These are phyloP conservation scores for Ramalina peruviana DNA, from an alignment of 495 filamentous ascomycete genomes.

Conservation along the genomic window DNA sequence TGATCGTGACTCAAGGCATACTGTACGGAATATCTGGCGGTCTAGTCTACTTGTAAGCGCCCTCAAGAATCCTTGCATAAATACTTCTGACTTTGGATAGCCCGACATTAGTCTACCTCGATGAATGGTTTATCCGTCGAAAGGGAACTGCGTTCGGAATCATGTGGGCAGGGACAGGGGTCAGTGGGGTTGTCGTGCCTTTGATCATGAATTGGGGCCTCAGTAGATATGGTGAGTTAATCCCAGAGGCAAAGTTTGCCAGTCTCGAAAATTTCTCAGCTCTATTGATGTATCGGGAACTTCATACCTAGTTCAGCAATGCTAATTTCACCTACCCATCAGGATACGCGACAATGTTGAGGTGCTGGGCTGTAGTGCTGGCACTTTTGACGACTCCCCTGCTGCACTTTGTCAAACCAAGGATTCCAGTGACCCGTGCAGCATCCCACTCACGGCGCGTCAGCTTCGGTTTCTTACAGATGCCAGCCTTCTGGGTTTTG, in stretches of 20 bases:
- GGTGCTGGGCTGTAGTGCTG: conserved; percentile 36
- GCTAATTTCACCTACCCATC: no score
- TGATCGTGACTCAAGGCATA: conserved; percentile 42
- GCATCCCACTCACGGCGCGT: conserved; percentile 22
- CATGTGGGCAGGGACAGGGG: conserved; percentile 41
- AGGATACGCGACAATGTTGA: conserved; percentile 36
- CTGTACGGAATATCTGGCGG: conserved; percentile 36
- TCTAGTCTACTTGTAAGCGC: conserved; percentile 10
- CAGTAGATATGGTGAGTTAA: conserved; percentile 27
- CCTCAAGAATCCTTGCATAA: neutral
- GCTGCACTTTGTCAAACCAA: conserved; percentile 42
- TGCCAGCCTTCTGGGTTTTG: conserved; percentile 38
- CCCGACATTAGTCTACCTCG: conserved; percentile 38
- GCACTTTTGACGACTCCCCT: conserved; percentile 38
- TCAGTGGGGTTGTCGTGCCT: conserved; percentile 36
- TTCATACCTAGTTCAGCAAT: no score
- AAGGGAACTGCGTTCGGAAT: conserved; percentile 40
- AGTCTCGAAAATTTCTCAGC: no score
- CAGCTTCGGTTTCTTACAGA: conserved; percentile 34
- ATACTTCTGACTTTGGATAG: conserved; percentile 23
- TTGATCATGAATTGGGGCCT: conserved; percentile 39
- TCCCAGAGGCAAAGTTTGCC: no score
- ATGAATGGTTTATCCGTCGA: conserved; percentile 42
- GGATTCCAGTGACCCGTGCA: conserved; percentile 30
- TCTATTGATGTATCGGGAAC: no score